Evolutionary conservation across 2,329 filamentous ascomycete species (phyloP).

Genomic region (Leptodontidium sp.): DNA sequence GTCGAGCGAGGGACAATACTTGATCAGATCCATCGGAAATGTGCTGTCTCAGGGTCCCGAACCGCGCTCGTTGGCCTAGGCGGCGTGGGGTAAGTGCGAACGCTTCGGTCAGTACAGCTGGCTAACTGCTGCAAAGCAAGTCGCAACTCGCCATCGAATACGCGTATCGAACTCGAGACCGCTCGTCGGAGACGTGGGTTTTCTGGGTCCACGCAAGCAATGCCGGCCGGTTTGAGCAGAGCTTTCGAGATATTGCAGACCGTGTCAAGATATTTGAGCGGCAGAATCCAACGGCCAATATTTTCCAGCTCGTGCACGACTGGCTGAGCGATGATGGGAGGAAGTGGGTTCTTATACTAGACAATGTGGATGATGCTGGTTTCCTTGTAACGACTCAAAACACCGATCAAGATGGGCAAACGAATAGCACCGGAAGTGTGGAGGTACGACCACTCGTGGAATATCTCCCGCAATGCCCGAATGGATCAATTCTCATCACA

Average conservation of each 20-base stretch:
- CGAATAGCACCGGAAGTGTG: background rate
- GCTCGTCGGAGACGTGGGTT: conserved; percentile 44
- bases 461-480: no score
- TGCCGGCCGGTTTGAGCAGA: conserved; percentile 47
- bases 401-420: conserved; percentile 30
- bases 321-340: conserved; percentile 41
- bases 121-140: conserved; percentile 44
- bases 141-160: conserved; percentile 52
- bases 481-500: no score
- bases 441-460: conserved; percentile 16
- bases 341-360: conserved; percentile 36
- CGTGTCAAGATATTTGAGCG: conserved; percentile 44
- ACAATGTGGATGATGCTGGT: conserved; percentile 49
- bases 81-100: conserved; percentile 37
- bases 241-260: conserved; percentile 48
- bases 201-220: conserved; percentile 52
- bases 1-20: conserved; percentile 29
- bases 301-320: conserved; percentile 46
- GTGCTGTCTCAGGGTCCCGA: conserved; percentile 32
- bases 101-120: conserved; percentile 17
- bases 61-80: conserved; percentile 25
- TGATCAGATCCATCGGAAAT: conserved; percentile 43
- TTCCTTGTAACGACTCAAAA: conserved; percentile 34
- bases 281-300: conserved; percentile 45
- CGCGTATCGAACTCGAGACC: conserved; percentile 43